phyloP scores from a whole-genome alignment of 2,329 filamentous ascomycete species.

The Acarospora socialis region DNA sequence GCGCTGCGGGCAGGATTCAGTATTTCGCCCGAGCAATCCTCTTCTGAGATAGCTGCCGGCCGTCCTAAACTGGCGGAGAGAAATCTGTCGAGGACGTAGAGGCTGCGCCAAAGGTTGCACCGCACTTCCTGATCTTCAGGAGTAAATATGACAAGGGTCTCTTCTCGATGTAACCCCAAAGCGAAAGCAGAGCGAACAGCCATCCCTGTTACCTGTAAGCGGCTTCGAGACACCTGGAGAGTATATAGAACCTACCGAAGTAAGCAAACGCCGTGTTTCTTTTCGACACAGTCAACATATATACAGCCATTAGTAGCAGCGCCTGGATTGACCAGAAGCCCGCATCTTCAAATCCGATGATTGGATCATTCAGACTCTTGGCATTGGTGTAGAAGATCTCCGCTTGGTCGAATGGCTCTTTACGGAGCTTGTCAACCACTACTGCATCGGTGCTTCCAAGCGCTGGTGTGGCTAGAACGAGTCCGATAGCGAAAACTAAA shows the following conservation, averaged over 20 bases:
- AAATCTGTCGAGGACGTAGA: conserved; percentile 52
- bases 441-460: conserved; percentile 35
- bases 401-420: conserved; percentile 37
- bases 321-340: conserved; percentile 53
- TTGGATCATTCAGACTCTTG: conserved; percentile 35
- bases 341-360: conserved; percentile 43
- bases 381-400: conserved; percentile 50
- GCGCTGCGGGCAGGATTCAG: conserved; percentile 16
- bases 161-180: conserved; percentile 47
- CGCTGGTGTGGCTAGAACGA: conserved; percentile 42
- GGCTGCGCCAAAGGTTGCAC: conserved; percentile 47
- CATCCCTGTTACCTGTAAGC: conserved; percentile 34
- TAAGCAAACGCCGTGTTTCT: conserved; percentile 50
- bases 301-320: conserved; percentile 48
- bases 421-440: conserved; percentile 38
- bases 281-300: conserved; percentile 47
- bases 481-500: conserved; percentile 48
- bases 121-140: conserved; percentile 33
- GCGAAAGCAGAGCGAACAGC: conserved; percentile 49
- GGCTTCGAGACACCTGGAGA: neutral
- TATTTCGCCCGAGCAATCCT: conserved; percentile 43
- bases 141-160: conserved; percentile 41
- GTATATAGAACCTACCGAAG: conserved; percentile 10
- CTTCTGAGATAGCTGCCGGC: conserved; percentile 46
- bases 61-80: conserved; percentile 48